Evolutionary conservation across 441 rosid species (phyloP), one percentile per base, ranked within the genome.

Genomic region (Sinapis alba): DNA sequence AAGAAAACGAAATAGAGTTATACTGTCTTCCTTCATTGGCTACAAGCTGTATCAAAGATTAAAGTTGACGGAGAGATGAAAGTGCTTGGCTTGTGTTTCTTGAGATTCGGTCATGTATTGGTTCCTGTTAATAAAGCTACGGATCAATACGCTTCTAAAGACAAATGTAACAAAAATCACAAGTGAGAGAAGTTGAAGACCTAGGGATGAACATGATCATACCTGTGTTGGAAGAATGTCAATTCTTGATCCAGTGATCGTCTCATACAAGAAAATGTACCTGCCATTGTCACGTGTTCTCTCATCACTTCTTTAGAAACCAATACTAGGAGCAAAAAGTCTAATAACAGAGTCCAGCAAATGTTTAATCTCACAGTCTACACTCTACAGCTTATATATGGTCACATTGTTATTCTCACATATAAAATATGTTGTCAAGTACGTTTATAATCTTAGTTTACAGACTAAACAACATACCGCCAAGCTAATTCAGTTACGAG

Each of bases 401-500:
- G 3, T 18, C 24, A n/a, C n/a, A 8, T 28, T 45, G 51, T 58
- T 15, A 43, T 3, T 36, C 5, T 3, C 32, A 26, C 36, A 76
- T 28, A 4, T 36, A 66, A 60, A 60, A 12, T 24, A 60, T 27
- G 34, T 16, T 57, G 45, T 50, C 23, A 70, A 59, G 24, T 30
- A 72, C 20, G 54, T 57, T 51, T 61, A 63, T 68, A 6, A 10
- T 28, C 28, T 13, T 0, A 63, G 23, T 24, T 63, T 45, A 58
- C 13, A 26, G 2, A 36, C 12, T n/a, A 68, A 45, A 47, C 54
- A 41, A 75, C 89, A 67, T 87, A 88, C 98, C 93, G 84, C 99
- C 97, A 92, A 43, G 97, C 90, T 79, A 95, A 83, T 83, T 95
- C 94, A 24, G 87, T 81, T 69, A 95, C 90, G 43, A 91, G 97